phyloP scores from a whole-genome alignment of 2,329 filamentous ascomycete species.

The Alternaria tenuissima region DNA sequence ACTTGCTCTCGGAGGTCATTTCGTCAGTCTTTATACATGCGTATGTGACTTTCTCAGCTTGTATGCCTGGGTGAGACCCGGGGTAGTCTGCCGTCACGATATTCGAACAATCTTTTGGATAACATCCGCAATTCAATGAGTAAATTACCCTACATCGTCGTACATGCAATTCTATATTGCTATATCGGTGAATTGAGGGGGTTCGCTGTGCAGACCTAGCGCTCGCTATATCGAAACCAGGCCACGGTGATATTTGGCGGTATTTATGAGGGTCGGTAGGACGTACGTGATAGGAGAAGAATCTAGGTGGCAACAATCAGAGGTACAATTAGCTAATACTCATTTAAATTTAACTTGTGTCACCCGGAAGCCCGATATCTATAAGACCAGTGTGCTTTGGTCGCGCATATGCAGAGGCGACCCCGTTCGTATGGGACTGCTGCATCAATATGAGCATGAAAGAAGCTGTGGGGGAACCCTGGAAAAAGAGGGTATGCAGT shows the following conservation, averaged over 20 bases:
- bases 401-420: not conserved
- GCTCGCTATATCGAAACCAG: not conserved
- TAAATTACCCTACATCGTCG: slow-evolving; percentile 5
- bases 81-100: not conserved
- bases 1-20: not conserved
- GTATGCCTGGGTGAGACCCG: not conserved
- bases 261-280: not conserved
- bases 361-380: not conserved
- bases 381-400: not conserved
- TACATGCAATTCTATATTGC: not conserved
- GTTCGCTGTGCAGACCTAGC: not conserved
- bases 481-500: slow-evolving; percentile 10
- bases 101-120: not conserved
- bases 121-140: not conserved
- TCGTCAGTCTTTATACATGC: not conserved
- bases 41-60: not conserved
- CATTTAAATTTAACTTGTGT: not conserved
- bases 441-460: slow-evolving; percentile 17
- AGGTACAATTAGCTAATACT: not conserved
- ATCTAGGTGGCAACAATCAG: not conserved
- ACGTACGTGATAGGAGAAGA: not conserved
- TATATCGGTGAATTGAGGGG: not conserved
- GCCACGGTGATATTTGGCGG: not conserved
- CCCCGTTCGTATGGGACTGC: slow-evolving; percentile 4
- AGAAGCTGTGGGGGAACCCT: slow-evolving; percentile 2